phyloP scores from a whole-genome alignment of 1,284 basidiomycete species.

The Leccinum griseonigrum region DNA sequence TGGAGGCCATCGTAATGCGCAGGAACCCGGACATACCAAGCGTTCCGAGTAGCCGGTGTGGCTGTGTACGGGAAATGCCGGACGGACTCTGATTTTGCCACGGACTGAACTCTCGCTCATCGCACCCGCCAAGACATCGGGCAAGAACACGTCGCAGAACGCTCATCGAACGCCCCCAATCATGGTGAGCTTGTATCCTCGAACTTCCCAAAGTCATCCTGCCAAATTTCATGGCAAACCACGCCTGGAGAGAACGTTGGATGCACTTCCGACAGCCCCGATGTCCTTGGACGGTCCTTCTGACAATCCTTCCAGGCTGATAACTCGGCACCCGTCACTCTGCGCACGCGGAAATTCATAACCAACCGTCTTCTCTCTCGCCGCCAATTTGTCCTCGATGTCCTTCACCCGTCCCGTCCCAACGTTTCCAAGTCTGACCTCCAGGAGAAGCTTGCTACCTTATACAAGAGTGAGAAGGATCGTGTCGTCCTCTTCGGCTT shows the following conservation, averaged over 20 bases:
- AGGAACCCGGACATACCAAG: background rate
- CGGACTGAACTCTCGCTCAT: constrained; percentile 5
- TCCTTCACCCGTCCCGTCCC: constrained; percentile 93
- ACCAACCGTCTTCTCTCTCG: constrained; percentile 98
- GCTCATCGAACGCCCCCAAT: constrained; percentile 12
- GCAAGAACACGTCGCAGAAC: constrained; percentile 21
- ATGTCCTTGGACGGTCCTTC: constrained; percentile 18
- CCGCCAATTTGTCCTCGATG: constrained; percentile 89
- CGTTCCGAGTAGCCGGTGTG: no score
- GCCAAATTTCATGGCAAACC: constrained; percentile 6
- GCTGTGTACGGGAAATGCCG: no score
- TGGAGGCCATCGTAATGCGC: constrained; percentile 1
- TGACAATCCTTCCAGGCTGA: constrained; percentile 56
- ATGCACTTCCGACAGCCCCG: constrained; percentile 18
- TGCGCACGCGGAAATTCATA: constrained; percentile 99
- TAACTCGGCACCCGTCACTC: constrained; percentile 87
- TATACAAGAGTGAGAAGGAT: constrained; percentile 78
- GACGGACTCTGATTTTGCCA: constrained; percentile 13
- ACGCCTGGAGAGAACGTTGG: constrained; percentile 15
- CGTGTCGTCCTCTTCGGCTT: constrained; percentile 81
- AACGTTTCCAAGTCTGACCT: constrained; percentile 96
- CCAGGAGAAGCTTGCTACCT: constrained; percentile 84
- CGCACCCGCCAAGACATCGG: constrained; percentile 22
- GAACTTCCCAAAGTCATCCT: background rate
- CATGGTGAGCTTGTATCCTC: constrained; percentile 28